Conservation (phyloP, 257 asterid genomes). For the Solanum medicagineum region DNA sequence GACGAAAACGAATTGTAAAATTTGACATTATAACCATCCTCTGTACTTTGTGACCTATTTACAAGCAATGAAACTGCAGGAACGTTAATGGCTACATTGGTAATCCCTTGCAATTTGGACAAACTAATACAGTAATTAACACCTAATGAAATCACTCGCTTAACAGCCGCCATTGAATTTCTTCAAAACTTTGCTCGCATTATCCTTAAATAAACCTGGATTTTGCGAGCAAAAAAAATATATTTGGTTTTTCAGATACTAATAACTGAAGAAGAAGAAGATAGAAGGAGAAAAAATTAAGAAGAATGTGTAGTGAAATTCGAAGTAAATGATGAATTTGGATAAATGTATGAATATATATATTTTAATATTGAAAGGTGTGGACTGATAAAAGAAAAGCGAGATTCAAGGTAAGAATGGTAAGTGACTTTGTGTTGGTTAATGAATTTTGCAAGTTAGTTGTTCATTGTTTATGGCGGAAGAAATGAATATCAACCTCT, state of each 20-base stretch:
- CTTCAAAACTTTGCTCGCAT: neutral
- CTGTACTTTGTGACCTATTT: neutral
- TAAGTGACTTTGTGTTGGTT: neutral
- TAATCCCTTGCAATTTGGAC: constrained; percentile 13
- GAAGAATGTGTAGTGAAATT: neutral
- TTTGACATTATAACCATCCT: neutral
- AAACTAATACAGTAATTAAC: constrained; percentile 9
- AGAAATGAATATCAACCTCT: neutral
- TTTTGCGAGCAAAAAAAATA: neutral
- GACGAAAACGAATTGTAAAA: constrained; percentile 19
- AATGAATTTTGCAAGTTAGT: neutral
- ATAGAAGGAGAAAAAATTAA: neutral
- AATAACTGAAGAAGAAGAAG: neutral
- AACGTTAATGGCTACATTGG: neutral
- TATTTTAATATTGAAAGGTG: neutral
- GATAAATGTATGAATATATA: neutral
- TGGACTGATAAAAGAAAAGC: neutral
- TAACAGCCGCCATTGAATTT: constrained; percentile 12
- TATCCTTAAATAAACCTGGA: neutral
- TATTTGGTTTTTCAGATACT: neutral
- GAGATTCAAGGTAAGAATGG: neutral
- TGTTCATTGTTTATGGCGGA: neutral
- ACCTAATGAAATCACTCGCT: constrained; percentile 18
- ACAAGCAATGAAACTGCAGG: neutral
- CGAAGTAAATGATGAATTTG: neutral